Base-by-base conservation (phyloP, 108 stramenopile species). In the Fragilaria radians region DNA sequence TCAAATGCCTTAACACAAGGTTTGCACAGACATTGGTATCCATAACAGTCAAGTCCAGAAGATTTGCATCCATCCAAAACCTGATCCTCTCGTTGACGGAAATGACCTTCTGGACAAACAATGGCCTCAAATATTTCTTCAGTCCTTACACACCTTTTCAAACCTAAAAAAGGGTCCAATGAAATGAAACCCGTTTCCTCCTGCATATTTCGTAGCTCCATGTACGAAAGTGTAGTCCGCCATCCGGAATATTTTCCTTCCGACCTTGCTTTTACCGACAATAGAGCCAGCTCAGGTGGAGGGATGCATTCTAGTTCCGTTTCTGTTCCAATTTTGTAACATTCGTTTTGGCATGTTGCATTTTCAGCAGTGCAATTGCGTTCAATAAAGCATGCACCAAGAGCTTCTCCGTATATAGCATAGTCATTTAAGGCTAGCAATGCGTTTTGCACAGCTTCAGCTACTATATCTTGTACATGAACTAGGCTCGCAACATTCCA, bases 161-260 rank as follows among this genome's bases (percentile, higher is more conserved):
- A 27, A 25, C 47, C 30, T 17, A 54, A 32, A 1, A 22, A 19
- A 2, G 23, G 1, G 23, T 48, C 47, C 4, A 22, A 22, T n/a
- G 57, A 45, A 34, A 74, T 68, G 29, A 74, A 74, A 26, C 66
- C 66, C 14, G 61, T 65, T n/a, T 54, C 67, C 42, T 67, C 73
- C 60, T 74, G 73, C 73, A 74, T 74, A 54, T 46, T 65, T 47
- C 73, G 62, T 52, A 74, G 36, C 31, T 64, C 58, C 73, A 74
- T 69, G 42, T 74, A 74, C 17, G 32, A 45, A 23, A 69, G 46
- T 1, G 73, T 63, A 19, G 73, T 47, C 14, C 61, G 36, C 73
- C 73, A 74, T 32, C 63, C 72, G 5, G 66, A 56, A 34, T 63
- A 68, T 28, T 62, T 67, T 23, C 72, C 72, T 22, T 26, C 47